Evolutionary conservation across 345 rosid genomes (phyloP), one percentile per base, ranked within the genome.

Genomic region (Eucalyptus fibrosa): DNA sequence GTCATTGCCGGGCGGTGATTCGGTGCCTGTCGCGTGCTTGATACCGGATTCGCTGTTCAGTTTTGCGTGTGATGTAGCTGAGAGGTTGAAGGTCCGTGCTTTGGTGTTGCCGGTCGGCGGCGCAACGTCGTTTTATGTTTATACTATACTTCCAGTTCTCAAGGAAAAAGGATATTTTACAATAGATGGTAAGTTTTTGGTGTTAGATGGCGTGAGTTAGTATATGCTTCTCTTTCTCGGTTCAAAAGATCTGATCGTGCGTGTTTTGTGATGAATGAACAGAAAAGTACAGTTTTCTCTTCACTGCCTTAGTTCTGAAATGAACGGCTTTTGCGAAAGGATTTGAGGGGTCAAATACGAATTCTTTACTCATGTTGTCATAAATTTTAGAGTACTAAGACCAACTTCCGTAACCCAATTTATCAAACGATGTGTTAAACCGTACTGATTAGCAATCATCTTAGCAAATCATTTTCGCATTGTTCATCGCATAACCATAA

Each of bases 151-250:
- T 44, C 94, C 92, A 3, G 81, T 91, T 47, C 91, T 93, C 6
- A 90, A 32, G 88, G 90, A 92, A 45, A 93, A 88, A 59, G 95
- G 93, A 6, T 93, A 93, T 45, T 65, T 93, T 16, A 93, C 93
- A 15, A 62, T 88, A 37, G 90, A 90, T 90, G 94, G 93, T 92
- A 67, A 50, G 17, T 17, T 62, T 28, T 12, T 62, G 13, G 30
- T 3, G 32, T 62, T 62, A 15, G 32, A 47, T 47, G 50, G 69
- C 4, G 17, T 30, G 34, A 28, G 9, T 62, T 62, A 62, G 34
- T 30, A 13, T 13, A 62, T 62, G 32, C 69, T 62, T 7, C 34
- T 62, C 72, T 30, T 59, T 26, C 65, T 59, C 65, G n/a, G n/a
- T 59, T 59, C 65, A 59, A 24, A 59, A 24, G 7, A 5, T 24